Conservation (phyloP, 495 filamentous ascomycete species). For the Xylaria scruposa region DNA sequence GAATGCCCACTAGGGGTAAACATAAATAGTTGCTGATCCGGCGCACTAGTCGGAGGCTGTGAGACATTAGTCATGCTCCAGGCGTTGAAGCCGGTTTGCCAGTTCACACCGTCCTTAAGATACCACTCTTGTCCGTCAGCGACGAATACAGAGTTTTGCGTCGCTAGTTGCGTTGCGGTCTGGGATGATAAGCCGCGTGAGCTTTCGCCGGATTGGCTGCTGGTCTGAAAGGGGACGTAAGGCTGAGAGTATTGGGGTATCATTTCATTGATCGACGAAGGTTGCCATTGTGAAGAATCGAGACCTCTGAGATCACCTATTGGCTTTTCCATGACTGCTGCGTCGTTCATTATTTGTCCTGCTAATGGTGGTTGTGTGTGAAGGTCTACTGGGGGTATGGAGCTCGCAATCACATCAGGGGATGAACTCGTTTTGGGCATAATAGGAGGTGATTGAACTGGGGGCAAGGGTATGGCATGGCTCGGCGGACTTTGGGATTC, state of each 20-base stretch:
- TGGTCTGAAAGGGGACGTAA: constrained; percentile 12
- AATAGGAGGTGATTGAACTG: constrained; percentile 30
- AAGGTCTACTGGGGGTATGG: constrained; percentile 34
- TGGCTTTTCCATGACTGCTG: constrained; percentile 32
- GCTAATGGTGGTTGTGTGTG: constrained; percentile 27
- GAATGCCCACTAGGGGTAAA: constrained; percentile 34
- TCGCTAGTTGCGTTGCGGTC: constrained; percentile 27
- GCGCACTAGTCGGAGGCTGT: constrained; percentile 11
- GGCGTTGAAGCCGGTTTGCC: constrained; percentile 55
- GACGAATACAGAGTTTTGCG: constrained; percentile 41
- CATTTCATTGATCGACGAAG: constrained; percentile 21
- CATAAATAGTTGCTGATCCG: constrained; percentile 38
- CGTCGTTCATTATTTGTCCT: constrained; percentile 28
- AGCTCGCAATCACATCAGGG: constrained; percentile 18
- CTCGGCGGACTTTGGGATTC: constrained; percentile 18
- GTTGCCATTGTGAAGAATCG: constrained; percentile 20
- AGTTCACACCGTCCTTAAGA: constrained; percentile 56
- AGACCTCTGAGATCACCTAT: constrained; percentile 26
- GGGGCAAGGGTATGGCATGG: constrained; percentile 27
- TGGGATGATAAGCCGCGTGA: constrained; percentile 20
- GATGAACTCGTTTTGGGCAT: constrained; percentile 28
- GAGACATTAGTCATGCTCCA: constrained; percentile 43
- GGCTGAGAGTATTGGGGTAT: constrained; percentile 25
- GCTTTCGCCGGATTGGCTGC: constrained; percentile 21
- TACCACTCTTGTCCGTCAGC: constrained; percentile 60